Base-by-base conservation (phyloP, 441 rosid genomes). In the Brassica hybrid region DNA sequence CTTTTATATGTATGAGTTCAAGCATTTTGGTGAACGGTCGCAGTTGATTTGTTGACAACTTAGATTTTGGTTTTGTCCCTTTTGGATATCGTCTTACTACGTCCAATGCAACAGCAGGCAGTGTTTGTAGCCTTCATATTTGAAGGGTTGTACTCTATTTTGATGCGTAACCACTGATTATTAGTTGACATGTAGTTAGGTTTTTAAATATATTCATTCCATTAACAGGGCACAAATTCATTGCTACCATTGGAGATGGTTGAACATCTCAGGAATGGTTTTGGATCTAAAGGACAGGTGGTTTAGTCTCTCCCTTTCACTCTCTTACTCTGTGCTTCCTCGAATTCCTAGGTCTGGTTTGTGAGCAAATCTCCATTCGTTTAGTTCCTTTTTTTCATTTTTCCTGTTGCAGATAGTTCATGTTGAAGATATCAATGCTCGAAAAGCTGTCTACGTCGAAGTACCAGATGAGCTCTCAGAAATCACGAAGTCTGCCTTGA, bases 231-330 rank as follows among this genome's bases (percentile, higher is more conserved):
- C 19, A 90, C 85, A 67, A 79, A 84, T 75, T 84, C 91, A 41
- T 84, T 96, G 84, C 78, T 80, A 56, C 92, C 96, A 8, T 34
- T 64, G 18, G 97, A 88, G 84, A 91, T 96, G 92, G 85, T 92
- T 80, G 88, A 88, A 81, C 99, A 96, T 88, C 97, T 96, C 73
- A 86, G 73, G 80, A 77, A 84, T 84, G 91, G 88, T 83, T 65
- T 84, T 76, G 99, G 98, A 78, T 87, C 91, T 61, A 84, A 80
- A 65, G 96, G 94, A 74, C 98, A 93, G 93, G 97, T 96, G 80
- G 74, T 72, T 79, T 68, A 71, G 71, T 18, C 63, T 10, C 58
- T 74, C 69, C 60, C 67, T 69, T 1, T 71, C 10, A 18, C 59
- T 57, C 19, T 19, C 41, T 74, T 16, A 17, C 61, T 57, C 21